Evolutionary conservation across 2,329 filamentous ascomycete genomes (phyloP), one percentile per base, ranked within the genome.

Genomic region (Whalleya microplaca): DNA sequence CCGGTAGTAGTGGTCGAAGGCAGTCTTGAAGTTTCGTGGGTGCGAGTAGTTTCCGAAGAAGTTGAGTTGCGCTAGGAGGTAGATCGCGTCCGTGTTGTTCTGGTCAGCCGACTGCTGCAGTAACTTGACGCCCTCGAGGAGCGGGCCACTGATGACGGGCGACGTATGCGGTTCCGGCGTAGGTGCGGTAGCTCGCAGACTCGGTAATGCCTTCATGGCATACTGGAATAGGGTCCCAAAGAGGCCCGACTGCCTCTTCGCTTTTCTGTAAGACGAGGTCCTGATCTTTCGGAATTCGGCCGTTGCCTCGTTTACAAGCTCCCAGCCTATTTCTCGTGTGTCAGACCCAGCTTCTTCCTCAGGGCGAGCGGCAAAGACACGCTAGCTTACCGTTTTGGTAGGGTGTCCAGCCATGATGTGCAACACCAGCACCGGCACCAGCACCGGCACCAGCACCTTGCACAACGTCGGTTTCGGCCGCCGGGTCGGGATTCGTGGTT

Each of bases 21-120:
- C 91, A 46, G 84, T 81, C 29, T 84, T 80, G 65, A 96, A 92
- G 71, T 97, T 87, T 62, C 88, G 84, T 1, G 94, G 93, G 68
- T 97, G 84, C 20, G 91, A 90, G 74, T 89, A 96, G 74, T 98
- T 97, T 71, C 95, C 95, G 68, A 95, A 92, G 75, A 98, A 98
- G 78, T 96, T 96, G 82, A 99, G 88, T 72, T 99, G 91, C 18
- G 91, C 95, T 21, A 99, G 82, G 16, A 96, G 80, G 69, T 89
- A 96, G 45, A 98, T 84, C 4, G 95, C 95, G 72, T 99, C 93
- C 1, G 91, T 83, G 69, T 92, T 86, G 62, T 84, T 84, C 59
- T 79, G 75, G 16, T 74, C 72, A 14, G 81, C 79, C 1, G 83
- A 80, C 54, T 80, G 74, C 58, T 84, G 76, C 19, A 86, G 77